Percentiles rank a stretch among this genome's conserved stretches.
phyloP scores from a whole-genome alignment of 1,284 basidiomycete genomes.

The Heterobasidion parviporum region DNA sequence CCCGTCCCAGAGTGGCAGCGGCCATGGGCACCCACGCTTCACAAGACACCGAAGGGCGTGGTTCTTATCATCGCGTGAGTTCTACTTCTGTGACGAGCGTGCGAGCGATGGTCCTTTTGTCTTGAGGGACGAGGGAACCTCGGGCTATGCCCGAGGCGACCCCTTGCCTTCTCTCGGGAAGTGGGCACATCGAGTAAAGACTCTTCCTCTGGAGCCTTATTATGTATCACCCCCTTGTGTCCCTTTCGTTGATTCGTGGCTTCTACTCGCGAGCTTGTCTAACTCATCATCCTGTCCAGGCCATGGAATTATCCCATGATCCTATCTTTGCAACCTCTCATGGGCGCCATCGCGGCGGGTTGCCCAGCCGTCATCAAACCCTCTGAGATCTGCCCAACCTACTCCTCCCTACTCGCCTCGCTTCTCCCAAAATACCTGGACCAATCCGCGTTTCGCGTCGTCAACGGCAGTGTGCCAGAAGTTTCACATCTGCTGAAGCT shows the following conservation, averaged over 20 bases:
- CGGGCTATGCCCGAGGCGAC: too few relatives aligned
- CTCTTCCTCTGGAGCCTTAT: background rate
- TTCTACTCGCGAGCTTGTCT: background rate
- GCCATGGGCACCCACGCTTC: slow-evolving; percentile 34
- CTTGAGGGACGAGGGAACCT: too few relatives aligned
- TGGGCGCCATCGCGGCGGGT: slow-evolving; percentile 57
- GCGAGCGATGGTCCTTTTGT: too few relatives aligned
- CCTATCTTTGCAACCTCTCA: slow-evolving; percentile 40
- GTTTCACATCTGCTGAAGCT: slow-evolving; percentile 42
- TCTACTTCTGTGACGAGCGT: slow-evolving; percentile 6
- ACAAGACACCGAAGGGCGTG: slow-evolving; percentile 45
- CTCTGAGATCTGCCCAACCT: slow-evolving; percentile 48
- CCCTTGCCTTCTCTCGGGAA: too few relatives aligned
- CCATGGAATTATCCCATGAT: slow-evolving; percentile 52
- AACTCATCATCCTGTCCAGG: slow-evolving; percentile 6
- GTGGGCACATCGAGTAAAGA: too few relatives aligned
- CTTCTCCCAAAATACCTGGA: slow-evolving; percentile 63
- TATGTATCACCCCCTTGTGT: slow-evolving; percentile 3
- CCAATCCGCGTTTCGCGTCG: slow-evolving; percentile 33
- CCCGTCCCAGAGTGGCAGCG: slow-evolving; percentile 26
- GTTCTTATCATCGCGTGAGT: slow-evolving; percentile 31
- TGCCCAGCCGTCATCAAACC: slow-evolving; percentile 53
- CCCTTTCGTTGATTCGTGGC: background rate
- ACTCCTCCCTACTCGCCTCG: slow-evolving; percentile 42
- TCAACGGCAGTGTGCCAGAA: slow-evolving; percentile 52